These are phyloP conservation scores for Melaleuca quinquenervia DNA, from an alignment of 345 rosid genomes.

Conservation along the genomic window DNA sequence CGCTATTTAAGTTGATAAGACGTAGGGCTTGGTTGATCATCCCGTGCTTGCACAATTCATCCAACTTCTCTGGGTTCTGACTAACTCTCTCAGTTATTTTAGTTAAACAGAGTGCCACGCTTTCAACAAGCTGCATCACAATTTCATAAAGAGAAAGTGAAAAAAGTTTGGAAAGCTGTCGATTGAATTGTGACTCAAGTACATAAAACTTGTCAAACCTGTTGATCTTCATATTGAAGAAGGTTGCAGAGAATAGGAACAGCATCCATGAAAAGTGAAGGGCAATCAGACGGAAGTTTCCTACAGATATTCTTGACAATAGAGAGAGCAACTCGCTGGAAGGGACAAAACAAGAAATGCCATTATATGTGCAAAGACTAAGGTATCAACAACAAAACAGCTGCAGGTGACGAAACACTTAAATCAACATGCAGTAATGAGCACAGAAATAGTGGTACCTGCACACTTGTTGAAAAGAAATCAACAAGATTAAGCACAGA, in stretches of 20 bases:
- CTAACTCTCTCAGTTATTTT: constrained; percentile 64
- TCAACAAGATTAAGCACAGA: constrained; percentile 75
- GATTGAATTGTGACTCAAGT: background rate
- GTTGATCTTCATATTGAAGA: constrained; percentile 83
- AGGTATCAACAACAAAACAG: background rate
- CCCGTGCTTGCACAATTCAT: constrained; percentile 71
- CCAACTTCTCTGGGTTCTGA: constrained; percentile 56
- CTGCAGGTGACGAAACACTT: background rate
- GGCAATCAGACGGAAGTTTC: constrained; percentile 63
- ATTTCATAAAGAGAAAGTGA: constrained; percentile 1
- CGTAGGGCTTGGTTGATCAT: constrained; percentile 54
- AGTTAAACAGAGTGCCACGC: constrained; percentile 68
- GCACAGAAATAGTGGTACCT: constrained; percentile 21
- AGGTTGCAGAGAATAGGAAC: constrained; percentile 82
- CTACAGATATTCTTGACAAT: constrained; percentile 81
- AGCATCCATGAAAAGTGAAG: constrained; percentile 56
- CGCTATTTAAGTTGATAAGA: constrained; percentile 57
- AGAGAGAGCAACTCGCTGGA: constrained; percentile 88
- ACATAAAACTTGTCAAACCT: constrained; percentile 29
- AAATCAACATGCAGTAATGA: background rate
- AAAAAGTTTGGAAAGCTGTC: background rate
- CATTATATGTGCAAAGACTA: background rate
- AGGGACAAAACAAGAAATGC: background rate
- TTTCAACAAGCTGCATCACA: constrained; percentile 71
- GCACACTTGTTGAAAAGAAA: constrained; percentile 81